Percentiles rank a stretch among this genome's conserved stretches.
These are phyloP conservation scores for Flaveria trinervia DNA, from an alignment of 129 eudicot species.

Conservation along the genomic window DNA sequence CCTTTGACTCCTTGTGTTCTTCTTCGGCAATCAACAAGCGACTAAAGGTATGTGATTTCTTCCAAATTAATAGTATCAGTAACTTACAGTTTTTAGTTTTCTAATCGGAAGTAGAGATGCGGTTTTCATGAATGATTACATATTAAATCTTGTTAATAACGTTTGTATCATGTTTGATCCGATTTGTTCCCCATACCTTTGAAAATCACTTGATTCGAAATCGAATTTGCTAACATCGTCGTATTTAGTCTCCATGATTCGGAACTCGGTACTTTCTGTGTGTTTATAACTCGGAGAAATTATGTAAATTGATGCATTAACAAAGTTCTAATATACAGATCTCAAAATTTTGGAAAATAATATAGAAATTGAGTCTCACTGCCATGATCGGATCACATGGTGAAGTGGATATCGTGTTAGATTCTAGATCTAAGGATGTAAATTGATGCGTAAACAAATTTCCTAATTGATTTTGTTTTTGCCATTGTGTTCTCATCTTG, in stretches of 20 bases:
- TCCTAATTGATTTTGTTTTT: no score
- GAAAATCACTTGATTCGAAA: background rate
- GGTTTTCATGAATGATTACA: conserved; percentile 8
- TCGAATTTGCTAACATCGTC: background rate
- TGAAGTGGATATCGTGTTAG: conserved; percentile 41
- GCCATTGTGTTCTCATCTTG: conserved; percentile 15
- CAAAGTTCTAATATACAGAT: conserved; percentile 7
- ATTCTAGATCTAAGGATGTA: conserved; percentile 64
- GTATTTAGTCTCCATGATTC: background rate
- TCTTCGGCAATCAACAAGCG: background rate
- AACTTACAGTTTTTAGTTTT: background rate
- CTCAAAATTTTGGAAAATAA: background rate
- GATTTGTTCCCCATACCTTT: conserved; percentile 4
- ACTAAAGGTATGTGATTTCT: conserved; percentile 18
- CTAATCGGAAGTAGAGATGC: background rate
- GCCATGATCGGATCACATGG: conserved; percentile 38
- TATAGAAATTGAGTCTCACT: no score
- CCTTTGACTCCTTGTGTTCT: background rate
- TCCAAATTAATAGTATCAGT: background rate
- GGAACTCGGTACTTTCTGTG: background rate
- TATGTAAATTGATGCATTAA: no score
- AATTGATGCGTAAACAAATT: no score
- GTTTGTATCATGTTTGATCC: conserved; percentile 11
- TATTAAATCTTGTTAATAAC: conserved; percentile 3
- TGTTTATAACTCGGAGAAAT: background rate